Conservation (phyloP, 208 protist genomes). For the Acanthamoeba triangularis region DNA sequence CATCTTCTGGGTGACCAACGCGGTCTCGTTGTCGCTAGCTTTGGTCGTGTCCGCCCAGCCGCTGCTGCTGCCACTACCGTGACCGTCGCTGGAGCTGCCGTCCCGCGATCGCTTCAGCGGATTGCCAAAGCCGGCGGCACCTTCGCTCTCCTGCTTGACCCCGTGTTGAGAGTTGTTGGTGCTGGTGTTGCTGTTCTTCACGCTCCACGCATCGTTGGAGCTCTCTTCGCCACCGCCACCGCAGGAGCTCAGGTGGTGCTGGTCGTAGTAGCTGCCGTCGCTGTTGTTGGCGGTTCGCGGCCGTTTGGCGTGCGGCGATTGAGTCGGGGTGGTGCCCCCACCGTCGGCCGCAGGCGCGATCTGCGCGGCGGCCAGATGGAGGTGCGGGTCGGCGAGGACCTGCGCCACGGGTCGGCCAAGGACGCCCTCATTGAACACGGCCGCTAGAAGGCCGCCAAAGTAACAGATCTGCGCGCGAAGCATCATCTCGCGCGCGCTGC, state of each 20-base stretch:
- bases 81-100: neutral
- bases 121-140: neutral
- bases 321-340: neutral
- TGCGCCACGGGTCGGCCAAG: neutral
- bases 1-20: neutral
- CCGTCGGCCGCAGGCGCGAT: neutral
- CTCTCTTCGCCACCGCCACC: neutral
- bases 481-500: neutral
- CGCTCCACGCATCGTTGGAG: neutral
- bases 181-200: neutral
- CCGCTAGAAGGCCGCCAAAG: neutral
- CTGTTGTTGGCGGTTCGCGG: neutral
- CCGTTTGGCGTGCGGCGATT: neutral
- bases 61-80: too few species aligned
- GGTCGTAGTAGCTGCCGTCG: neutral
- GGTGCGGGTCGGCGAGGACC: neutral
- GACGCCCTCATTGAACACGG: neutral
- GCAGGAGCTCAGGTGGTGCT: neutral
- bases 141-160: neutral
- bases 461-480: neutral
- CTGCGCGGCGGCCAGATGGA: neutral
- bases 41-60: too few species aligned
- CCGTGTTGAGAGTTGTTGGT: neutral
- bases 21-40: neutral
- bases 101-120: neutral